A percentile compares a stretch with the other conserved stretches of the same genome.
Evolutionary conservation across 495 filamentous ascomycete genomes (phyloP).

Genomic region (Trichoderma erinaceum): DNA sequence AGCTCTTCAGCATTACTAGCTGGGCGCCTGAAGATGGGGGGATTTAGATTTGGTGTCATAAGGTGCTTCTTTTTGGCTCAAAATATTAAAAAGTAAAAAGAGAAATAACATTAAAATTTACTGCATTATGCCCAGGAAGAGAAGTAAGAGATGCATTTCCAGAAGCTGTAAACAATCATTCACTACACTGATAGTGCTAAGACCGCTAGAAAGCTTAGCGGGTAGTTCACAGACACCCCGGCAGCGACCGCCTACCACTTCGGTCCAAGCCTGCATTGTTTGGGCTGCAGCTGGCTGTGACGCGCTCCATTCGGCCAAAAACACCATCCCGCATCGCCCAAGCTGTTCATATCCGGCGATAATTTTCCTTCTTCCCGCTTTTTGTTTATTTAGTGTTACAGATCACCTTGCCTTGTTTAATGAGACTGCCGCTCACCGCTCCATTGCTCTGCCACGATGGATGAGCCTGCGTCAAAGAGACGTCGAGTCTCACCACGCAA

Average conservation of each 20-base stretch:
- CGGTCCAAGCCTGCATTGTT: conserved; percentile 6
- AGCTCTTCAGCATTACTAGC: too few species aligned
- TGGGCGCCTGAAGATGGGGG: too few species aligned
- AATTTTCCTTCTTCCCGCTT: neutral
- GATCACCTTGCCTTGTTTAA: neutral
- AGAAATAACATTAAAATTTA: too few species aligned
- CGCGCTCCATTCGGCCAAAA: conserved; percentile 11
- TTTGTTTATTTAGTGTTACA: neutral
- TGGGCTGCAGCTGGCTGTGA: conserved; percentile 7
- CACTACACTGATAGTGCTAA: too few species aligned
- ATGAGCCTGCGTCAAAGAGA: conserved; percentile 54
- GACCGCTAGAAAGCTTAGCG: neutral
- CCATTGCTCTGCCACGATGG: conserved; percentile 33
- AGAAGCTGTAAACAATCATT: too few species aligned
- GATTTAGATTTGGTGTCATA: too few species aligned
- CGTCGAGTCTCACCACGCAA: conserved; percentile 52
- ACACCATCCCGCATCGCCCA: conserved; percentile 3
- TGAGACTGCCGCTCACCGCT: neutral
- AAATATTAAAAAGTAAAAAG: too few species aligned
- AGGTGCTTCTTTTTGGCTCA: too few species aligned
- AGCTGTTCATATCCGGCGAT: neutral
- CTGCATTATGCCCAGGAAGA: too few species aligned
- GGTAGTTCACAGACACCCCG: neutral
- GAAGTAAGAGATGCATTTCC: too few species aligned
- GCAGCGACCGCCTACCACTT: neutral